These are phyloP conservation scores for Ambrosiella cleistominuta DNA, from an alignment of 2,329 filamentous ascomycete genomes.

Conservation along the genomic window DNA sequence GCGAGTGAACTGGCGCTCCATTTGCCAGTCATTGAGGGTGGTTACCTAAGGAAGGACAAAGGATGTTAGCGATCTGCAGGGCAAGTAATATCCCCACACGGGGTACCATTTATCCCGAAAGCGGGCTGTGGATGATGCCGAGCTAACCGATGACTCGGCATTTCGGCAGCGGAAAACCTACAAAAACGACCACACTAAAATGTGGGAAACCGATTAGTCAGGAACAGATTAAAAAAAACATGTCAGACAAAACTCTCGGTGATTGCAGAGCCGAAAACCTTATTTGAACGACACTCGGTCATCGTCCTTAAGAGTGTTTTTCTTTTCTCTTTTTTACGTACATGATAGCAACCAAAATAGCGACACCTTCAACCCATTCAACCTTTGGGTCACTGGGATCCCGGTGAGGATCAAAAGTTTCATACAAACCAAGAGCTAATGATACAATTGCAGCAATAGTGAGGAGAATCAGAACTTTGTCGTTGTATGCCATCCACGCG, in stretches of 20 bases:
- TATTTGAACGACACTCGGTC: conserved; percentile 25
- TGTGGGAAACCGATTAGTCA: not conserved
- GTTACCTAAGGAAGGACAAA: conserved; percentile 10
- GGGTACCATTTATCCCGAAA: not conserved
- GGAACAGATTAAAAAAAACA: not conserved
- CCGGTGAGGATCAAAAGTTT: conserved; percentile 32
- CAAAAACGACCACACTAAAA: conserved; percentile 14
- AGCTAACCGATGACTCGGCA: not conserved
- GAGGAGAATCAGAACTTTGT: conserved; percentile 54
- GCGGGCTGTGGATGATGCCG: not conserved
- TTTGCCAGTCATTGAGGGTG: conserved; percentile 48
- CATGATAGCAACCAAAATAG: conserved; percentile 14
- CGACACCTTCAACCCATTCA: conserved; percentile 17
- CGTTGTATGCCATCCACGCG: conserved; percentile 55
- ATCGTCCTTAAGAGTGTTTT: not conserved
- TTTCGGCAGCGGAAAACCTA: conserved; percentile 7
- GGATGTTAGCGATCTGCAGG: conserved; percentile 4
- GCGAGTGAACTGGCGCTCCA: conserved; percentile 46
- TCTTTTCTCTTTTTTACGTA: conserved; percentile 9
- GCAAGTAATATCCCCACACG: not conserved
- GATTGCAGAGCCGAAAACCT: conserved; percentile 2
- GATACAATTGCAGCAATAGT: conserved; percentile 52
- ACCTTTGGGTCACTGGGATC: conserved; percentile 18
- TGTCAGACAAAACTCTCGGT: not conserved
- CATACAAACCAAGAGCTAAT: conserved; percentile 51